Evolutionary conservation across 148 eudicot genomes (phyloP).

Genomic region (Chenopodium formosanum): DNA sequence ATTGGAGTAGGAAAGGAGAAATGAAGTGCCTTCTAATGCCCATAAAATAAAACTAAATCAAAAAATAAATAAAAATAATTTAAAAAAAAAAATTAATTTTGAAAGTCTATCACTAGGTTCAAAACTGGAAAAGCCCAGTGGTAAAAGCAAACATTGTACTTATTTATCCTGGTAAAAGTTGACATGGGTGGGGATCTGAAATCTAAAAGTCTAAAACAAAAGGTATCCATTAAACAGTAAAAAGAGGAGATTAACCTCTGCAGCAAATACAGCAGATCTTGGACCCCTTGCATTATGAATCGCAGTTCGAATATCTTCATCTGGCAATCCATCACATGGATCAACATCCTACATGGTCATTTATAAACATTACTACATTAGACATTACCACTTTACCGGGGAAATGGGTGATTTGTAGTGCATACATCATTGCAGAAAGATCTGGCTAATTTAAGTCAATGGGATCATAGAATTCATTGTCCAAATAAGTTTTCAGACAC

Average conservation of each 20-base stretch:
- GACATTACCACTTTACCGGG: neutral
- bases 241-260: constrained; percentile 51
- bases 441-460: neutral
- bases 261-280: constrained; percentile 77
- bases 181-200: neutral
- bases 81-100: no score
- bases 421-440: neutral
- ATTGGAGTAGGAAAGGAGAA: neutral
- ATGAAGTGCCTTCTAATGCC: neutral
- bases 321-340: constrained; percentile 89
- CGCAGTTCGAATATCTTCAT: constrained; percentile 88
- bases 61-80: no score
- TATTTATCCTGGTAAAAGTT: neutral
- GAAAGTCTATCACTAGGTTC: neutral
- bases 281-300: constrained; percentile 98
- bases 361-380: neutral
- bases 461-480: constrained; percentile 4
- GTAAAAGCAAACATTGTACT: neutral
- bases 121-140: neutral
- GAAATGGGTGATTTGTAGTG: neutral
- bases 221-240: neutral
- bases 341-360: constrained; percentile 71
- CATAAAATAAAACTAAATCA: no score
- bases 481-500: neutral
- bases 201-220: no score